A percentile compares a stretch with the other conserved stretches of the same genome.
Conservation (phyloP, 495 filamentous ascomycete species). For the Chaetomium tenue region DNA sequence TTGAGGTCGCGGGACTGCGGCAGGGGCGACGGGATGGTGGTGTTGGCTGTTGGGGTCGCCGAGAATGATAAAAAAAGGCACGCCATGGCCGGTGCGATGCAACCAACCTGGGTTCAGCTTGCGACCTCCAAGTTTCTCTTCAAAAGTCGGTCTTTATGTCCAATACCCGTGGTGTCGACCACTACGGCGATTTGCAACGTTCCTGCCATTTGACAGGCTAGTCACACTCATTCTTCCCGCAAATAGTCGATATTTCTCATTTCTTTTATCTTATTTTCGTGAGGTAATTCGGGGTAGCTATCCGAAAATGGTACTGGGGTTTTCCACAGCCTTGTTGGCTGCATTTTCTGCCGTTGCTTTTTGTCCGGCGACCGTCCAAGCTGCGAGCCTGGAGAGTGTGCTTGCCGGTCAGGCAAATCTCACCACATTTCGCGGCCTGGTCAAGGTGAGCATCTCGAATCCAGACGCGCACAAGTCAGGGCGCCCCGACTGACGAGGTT, state of each 20-base stretch:
- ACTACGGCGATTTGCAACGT: not conserved
- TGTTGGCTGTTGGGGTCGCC: not conserved
- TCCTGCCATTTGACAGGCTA: not conserved
- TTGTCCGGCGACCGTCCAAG: not conserved
- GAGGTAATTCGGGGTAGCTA: not conserved
- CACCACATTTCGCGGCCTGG: slow-evolving; percentile 18
- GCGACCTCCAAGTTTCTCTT: slow-evolving; percentile 2
- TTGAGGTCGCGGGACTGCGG: too few species aligned
- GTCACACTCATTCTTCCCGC: not conserved
- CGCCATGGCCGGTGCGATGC: not conserved
- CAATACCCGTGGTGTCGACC: slow-evolving; percentile 12
- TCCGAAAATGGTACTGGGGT: slow-evolving; percentile 9
- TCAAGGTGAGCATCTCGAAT: slow-evolving; percentile 10
- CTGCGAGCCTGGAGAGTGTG: slow-evolving; percentile 12
- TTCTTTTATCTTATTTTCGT: too few species aligned
- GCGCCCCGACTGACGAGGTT: not conserved
- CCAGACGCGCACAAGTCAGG: too few species aligned
- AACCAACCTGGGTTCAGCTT: slow-evolving; percentile 7
- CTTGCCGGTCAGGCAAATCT: slow-evolving; percentile 20
- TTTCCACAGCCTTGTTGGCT: slow-evolving; percentile 11
- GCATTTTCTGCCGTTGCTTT: not conserved
- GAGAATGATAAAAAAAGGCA: slow-evolving; percentile 12
- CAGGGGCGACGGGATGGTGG: not conserved
- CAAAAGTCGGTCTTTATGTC: not conserved
- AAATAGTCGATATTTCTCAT: not conserved